Evolutionary conservation across 1,284 basidiomycete genomes (phyloP), one percentile per base, ranked within the genome.

Genomic region (Melampsora americana): DNA sequence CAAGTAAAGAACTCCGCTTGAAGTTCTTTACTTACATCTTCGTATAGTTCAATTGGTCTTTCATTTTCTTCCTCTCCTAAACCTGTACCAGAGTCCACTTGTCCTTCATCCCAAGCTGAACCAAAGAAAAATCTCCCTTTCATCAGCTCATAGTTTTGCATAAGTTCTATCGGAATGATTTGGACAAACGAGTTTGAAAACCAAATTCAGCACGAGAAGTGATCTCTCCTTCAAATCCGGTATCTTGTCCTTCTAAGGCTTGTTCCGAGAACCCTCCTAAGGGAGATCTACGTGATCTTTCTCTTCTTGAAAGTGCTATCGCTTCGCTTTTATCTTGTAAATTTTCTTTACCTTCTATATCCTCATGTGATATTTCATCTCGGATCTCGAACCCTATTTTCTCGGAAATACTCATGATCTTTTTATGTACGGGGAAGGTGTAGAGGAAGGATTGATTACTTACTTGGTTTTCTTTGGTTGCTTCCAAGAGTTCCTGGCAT

Each of bases 111-210:
- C 53, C 53, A 56, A 23, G 53, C 53, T 56, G 18, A 42, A 42
- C 1, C 1, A 12, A 42, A 42, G 1, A 42, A 42, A 35, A 3
- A 35, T 35, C 9, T 42, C 12, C 39, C 39, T 42, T 42, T 1
- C 4, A 42, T 42, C 39, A 42, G 39, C 12, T 42, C 1, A 42
- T 1, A 42, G 11, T 11, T 11, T 1, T 35, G 1, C 11, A 56
- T n/a, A 6, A 56, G n/a, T 56, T 23, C 2, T 23, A 56, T n/a
- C 7, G 6, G n/a, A 56, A 6, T 16, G 2, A n/a, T 12, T 5
- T 56, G 53, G 12, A 56, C 53, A 28, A n/a, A 56, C 53, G 53
- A 56, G 53, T 56, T 56, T 56, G 53, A 28, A 56, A 56, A 23
- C 53, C 53, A 28, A 56, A 56, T 23, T 56, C 53, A 56, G 53